A percentile compares a stretch with the other conserved stretches of the same genome.
These are phyloP conservation scores for Metschnikowia borealis DNA, from an alignment of 805 yeast species.

Conservation along the genomic window DNA sequence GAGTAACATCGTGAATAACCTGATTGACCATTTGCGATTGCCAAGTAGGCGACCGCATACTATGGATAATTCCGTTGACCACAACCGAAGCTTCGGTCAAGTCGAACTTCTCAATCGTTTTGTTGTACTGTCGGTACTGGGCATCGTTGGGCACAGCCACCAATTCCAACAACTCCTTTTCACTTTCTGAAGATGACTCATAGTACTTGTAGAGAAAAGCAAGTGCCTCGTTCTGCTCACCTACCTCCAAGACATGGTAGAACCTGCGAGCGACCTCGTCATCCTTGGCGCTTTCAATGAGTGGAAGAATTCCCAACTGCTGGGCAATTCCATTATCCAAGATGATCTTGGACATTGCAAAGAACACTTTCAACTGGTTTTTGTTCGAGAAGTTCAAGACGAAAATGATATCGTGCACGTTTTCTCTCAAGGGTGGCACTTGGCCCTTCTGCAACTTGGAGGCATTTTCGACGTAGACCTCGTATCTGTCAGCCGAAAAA, in stretches of 20 bases:
- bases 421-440: slow-evolving; percentile 66
- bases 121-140: slow-evolving; percentile 17
- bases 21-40: slow-evolving; percentile 51
- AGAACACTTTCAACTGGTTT: slow-evolving; percentile 47
- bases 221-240: slow-evolving; percentile 32
- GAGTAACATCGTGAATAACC: slow-evolving; percentile 48
- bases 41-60: slow-evolving; percentile 50
- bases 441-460: slow-evolving; percentile 38
- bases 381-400: slow-evolving; percentile 57
- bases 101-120: slow-evolving; percentile 27
- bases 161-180: slow-evolving; percentile 19
- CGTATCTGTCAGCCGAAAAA: slow-evolving; percentile 40
- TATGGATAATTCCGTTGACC: slow-evolving; percentile 68
- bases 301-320: slow-evolving; percentile 79
- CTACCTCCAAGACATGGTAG: slow-evolving; percentile 30
- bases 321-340: slow-evolving; percentile 64
- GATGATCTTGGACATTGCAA: slow-evolving; percentile 47
- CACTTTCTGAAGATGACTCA: slow-evolving; percentile 27
- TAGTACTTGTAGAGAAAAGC: slow-evolving; percentile 37
- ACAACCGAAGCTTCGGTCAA: slow-evolving; percentile 51
- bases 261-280: slow-evolving; percentile 27
- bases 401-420: slow-evolving; percentile 71
- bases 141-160: slow-evolving; percentile 19
- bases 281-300: slow-evolving; percentile 32
- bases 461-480: slow-evolving; percentile 38